These are phyloP conservation scores for Schizosaccharomyces lindneri DNA, from an alignment of 805 yeast species.

Conservation along the genomic window DNA sequence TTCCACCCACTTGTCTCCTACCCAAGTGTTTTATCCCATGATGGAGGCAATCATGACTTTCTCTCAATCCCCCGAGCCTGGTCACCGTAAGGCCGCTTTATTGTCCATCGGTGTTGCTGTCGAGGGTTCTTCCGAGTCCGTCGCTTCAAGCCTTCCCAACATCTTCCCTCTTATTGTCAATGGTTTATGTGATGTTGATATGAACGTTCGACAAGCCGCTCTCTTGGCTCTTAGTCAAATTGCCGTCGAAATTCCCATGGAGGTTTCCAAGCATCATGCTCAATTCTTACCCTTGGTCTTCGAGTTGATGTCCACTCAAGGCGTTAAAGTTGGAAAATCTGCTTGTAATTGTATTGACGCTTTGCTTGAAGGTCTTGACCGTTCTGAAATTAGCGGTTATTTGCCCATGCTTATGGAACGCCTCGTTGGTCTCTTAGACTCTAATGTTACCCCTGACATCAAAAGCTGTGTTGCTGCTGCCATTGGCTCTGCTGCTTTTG, in stretches of 20 bases:
- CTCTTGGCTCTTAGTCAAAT: constrained; percentile 54
- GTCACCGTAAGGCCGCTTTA: constrained; percentile 69
- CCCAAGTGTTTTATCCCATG: constrained; percentile 67
- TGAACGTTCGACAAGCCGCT: constrained; percentile 65
- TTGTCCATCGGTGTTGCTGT: constrained; percentile 61
- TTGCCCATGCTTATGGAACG: constrained; percentile 77
- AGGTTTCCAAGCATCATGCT: constrained; percentile 63
- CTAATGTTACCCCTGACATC: constrained; percentile 29
- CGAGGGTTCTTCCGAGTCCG: constrained; percentile 84
- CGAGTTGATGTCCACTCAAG: constrained; percentile 57
- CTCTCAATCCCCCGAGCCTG: constrained; percentile 31
- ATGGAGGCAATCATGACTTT: constrained; percentile 21
- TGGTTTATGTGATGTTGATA: constrained; percentile 55
- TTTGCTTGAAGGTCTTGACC: constrained; percentile 69
- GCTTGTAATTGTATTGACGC: constrained; percentile 86
- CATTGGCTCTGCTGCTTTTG: constrained; percentile 89
- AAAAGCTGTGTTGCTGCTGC: constrained; percentile 63
- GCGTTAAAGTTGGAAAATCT: constrained; percentile 61
- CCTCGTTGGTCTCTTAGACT: constrained; percentile 56
- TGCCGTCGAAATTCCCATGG: constrained; percentile 64
- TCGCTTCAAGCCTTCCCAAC: constrained; percentile 47
- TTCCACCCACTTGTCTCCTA: constrained; percentile 69
- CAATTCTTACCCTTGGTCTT: constrained; percentile 66
- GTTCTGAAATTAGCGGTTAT: constrained; percentile 59
- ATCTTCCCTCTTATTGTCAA: constrained; percentile 45